phyloP scores from a whole-genome alignment of 2,329 filamentous ascomycete species.

The Pseudocercospora vitis region DNA sequence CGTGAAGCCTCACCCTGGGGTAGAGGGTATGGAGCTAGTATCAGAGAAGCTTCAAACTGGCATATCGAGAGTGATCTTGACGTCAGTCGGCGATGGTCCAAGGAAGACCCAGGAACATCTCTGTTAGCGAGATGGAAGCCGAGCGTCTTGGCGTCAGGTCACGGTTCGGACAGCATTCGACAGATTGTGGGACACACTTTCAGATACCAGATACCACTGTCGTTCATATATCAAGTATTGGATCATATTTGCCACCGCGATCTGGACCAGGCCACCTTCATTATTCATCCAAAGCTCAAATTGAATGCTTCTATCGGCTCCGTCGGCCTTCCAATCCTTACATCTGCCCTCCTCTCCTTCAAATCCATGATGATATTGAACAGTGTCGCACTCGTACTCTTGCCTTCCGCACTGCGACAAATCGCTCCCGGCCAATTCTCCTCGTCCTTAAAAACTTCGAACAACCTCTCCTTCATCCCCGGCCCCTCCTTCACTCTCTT shows the following conservation, averaged over 20 bases:
- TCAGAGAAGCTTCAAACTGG: slow-evolving; percentile 64
- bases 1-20: slow-evolving; percentile 46
- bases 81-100: slow-evolving; percentile 86
- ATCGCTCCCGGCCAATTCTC: slow-evolving; percentile 41
- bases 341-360: slow-evolving; percentile 30
- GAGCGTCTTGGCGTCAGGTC: not conserved
- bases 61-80: slow-evolving; percentile 86
- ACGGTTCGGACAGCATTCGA: not conserved
- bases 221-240: too few species aligned
- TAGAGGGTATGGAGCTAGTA: slow-evolving; percentile 62
- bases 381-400: slow-evolving; percentile 33
- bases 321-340: slow-evolving; percentile 38
- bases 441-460: slow-evolving; percentile 44
- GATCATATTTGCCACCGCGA: too few species aligned
- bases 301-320: slow-evolving; percentile 30
- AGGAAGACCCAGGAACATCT: slow-evolving; percentile 67
- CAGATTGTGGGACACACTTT: slow-evolving; percentile 1
- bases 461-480: slow-evolving; percentile 18
- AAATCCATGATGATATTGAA: slow-evolving; percentile 45
- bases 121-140: slow-evolving; percentile 15
- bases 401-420: slow-evolving; percentile 34
- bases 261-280: too few species aligned
- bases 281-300: not conserved
- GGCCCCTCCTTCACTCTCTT: slow-evolving; percentile 21
- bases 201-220: slow-evolving; percentile 10